Base-by-base conservation (phyloP, 1,284 basidiomycete species). In the Microbotryum silenes-acaulis region DNA sequence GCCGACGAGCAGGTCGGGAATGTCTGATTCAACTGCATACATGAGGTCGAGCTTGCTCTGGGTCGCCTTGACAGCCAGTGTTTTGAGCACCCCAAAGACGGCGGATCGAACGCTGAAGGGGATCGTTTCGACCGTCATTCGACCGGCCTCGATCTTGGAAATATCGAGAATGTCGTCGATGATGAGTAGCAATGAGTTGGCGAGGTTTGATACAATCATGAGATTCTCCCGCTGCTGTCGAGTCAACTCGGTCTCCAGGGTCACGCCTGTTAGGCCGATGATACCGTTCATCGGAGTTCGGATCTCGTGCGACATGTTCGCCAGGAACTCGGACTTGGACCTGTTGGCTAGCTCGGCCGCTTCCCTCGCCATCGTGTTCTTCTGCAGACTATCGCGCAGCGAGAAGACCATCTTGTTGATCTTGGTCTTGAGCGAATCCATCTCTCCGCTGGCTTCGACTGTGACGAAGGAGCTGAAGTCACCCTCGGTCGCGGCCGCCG, bases 401-500 rank as follows among this genome's bases (percentile, higher is more conserved):
- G 94, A 94, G 80, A 92, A 97, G 63, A 98, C 91, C 94, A 97
- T 97, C 77, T 96, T 91, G 74, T 96, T 94, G 80, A 96, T 96
- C 79, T 97, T 96, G 6, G 91, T 97, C 82, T 98, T 98, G 78
- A 99, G 83, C 64, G 89, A 93, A 78, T 98, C 94, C 96, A 98
- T 97, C 77, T 98, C 96, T 60, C 96, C 96, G 61, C 85, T 88
- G 0, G 94, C 96, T 74, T 98, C 94, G 74, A 99, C 94, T 20
- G 96, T 98, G 79, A 98, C 97, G 81, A 98, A 98, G 23, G 93
- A 85, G 23, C 91, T 94, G 77, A 97, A 98, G 78, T 99, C 96
- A 65, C 96, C 96, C 74, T 97, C 94, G 79, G 94, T 97, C 18
- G 96, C 96, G 2, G 96, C 96, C 0, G 94, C 93, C 0, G 91